Conservation (phyloP, 257 asterid species). For the Rubia yunnanensis region DNA sequence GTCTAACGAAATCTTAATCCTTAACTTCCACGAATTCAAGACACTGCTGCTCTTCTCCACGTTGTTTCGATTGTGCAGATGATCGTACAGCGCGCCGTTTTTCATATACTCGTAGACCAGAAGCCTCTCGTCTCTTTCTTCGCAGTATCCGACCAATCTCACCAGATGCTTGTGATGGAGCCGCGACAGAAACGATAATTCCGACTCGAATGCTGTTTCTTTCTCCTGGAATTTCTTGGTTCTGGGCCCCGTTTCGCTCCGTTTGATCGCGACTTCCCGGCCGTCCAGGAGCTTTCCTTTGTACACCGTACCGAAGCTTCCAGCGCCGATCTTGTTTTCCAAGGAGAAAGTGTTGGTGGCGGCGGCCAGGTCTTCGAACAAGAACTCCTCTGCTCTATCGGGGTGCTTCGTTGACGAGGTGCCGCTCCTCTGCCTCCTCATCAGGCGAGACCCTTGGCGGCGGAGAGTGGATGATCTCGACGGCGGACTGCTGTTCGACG, state of each 20-base stretch:
- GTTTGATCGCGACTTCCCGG: constrained; percentile 72
- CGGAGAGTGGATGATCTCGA: constrained; percentile 73
- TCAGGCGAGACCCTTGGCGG: constrained; percentile 69
- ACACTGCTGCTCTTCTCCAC: constrained; percentile 40
- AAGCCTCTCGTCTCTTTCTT: constrained; percentile 69
- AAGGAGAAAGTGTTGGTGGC: constrained; percentile 56
- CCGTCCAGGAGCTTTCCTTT: constrained; percentile 59
- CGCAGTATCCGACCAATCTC: constrained; percentile 63
- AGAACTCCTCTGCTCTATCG: constrained; percentile 66
- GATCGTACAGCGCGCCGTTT: constrained; percentile 77
- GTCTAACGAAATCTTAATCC: constrained; percentile 67
- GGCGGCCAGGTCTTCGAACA: constrained; percentile 43
- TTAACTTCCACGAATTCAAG: constrained; percentile 69
- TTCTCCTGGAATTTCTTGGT: constrained; percentile 68
- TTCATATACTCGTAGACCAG: constrained; percentile 81
- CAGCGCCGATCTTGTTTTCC: constrained; percentile 79
- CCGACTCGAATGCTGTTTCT: constrained; percentile 80
- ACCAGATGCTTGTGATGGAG: constrained; percentile 93
- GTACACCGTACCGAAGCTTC: constrained; percentile 80
- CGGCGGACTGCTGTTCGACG: constrained; percentile 41
- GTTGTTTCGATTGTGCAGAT: constrained; percentile 52
- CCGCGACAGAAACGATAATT: constrained; percentile 64
- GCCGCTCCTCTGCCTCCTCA: constrained; percentile 88
- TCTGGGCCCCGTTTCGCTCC: constrained; percentile 57
- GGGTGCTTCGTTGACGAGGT: constrained; percentile 56